Percentiles rank a stretch among this genome's conserved stretches.
Conservation (phyloP, 78 protist genomes). For the Dictyostelium brefeldianum region DNA sequence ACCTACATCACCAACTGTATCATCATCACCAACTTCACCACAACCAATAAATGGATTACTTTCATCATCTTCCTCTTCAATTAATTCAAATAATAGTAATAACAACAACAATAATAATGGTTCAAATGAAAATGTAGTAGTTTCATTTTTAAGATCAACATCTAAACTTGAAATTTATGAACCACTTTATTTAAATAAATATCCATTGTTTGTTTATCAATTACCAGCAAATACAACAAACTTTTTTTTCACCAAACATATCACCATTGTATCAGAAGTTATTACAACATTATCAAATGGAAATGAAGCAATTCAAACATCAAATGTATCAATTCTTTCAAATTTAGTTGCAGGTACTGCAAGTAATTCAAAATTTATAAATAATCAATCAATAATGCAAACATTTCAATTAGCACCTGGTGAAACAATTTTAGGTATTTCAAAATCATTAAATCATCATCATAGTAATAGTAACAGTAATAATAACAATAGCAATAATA, state of each 20-base stretch:
- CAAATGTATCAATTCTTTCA: slow-evolving; percentile 41
- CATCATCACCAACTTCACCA: not conserved
- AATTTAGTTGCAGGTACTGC: slow-evolving; percentile 77
- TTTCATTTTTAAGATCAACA: slow-evolving; percentile 40
- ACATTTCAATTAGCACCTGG: slow-evolving; percentile 60
- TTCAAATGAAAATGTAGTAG: slow-evolving; percentile 36
- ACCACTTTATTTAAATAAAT: slow-evolving; percentile 72
- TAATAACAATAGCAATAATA: not conserved
- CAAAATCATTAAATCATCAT: slow-evolving; percentile 42
- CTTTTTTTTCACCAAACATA: slow-evolving; percentile 63
- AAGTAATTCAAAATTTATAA: slow-evolving; percentile 55
- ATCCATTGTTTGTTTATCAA: slow-evolving; percentile 80
- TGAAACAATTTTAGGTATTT: slow-evolving; percentile 36
- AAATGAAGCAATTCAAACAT: not conserved
- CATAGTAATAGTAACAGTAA: not conserved
- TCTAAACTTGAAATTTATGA: slow-evolving; percentile 72
- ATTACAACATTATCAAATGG: not conserved
- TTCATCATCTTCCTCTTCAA: not conserved
- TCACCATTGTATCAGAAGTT: slow-evolving; percentile 42
- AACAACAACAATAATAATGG: not conserved
- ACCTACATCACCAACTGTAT: not conserved
- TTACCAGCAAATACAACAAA: slow-evolving; percentile 48
- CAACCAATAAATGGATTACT: too few relatives aligned
- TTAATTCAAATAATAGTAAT: not conserved
- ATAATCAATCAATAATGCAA: slow-evolving; percentile 81